Conservation (phyloP, 768 basidiomycete species). For the Trametes cubensis region DNA sequence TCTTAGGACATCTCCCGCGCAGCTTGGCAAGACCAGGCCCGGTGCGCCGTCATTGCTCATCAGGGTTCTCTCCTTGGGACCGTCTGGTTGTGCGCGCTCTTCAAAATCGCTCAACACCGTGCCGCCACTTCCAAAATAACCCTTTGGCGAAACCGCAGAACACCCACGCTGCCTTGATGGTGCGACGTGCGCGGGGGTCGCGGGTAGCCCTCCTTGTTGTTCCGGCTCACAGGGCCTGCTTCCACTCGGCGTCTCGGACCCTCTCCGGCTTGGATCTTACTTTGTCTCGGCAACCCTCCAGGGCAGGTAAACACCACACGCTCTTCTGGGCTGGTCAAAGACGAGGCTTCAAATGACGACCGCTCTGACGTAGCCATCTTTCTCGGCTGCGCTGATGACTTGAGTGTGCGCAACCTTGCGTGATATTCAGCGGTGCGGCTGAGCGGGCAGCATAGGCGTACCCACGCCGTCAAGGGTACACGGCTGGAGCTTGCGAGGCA, state of each 20-base stretch:
- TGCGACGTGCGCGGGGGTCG: conserved; percentile 7
- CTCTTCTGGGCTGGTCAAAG: neutral
- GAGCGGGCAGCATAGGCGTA: neutral
- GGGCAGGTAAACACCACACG: neutral
- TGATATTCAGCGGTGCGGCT: neutral
- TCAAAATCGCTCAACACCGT: too few species aligned
- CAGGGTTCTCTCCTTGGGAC: too few species aligned
- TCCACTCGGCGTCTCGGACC: neutral
- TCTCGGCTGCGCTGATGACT: neutral
- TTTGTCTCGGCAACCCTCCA: neutral
- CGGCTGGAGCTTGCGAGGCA: too few species aligned
- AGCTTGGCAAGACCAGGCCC: too few species aligned
- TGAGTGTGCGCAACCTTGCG: neutral
- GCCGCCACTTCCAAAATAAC: too few species aligned
- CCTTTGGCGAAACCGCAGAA: neutral
- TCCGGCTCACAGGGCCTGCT: neutral
- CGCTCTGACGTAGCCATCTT: neutral
- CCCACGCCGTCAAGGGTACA: too few species aligned
- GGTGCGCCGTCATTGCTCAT: too few species aligned
- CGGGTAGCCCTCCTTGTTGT: neutral
- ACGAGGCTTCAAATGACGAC: neutral
- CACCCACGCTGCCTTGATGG: conserved; percentile 1
- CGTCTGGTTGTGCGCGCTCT: too few species aligned
- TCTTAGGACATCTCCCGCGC: too few species aligned
- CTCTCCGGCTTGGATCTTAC: neutral